Percentiles rank a stretch among this genome's conserved stretches.
phyloP scores from a whole-genome alignment of 2,329 filamentous ascomycete species.

The Orbilia javanica region DNA sequence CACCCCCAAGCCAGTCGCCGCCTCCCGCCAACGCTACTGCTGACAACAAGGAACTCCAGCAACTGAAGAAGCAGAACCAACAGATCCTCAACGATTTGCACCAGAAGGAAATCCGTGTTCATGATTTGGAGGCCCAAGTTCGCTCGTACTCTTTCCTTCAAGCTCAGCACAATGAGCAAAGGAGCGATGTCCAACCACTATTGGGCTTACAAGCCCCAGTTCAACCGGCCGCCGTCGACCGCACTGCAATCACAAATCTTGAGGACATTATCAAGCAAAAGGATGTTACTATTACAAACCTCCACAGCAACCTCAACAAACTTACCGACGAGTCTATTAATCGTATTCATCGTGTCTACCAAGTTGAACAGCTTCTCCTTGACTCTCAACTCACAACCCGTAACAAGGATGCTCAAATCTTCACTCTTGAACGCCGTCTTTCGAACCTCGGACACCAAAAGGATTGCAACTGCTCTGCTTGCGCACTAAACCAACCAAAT shows the following conservation, averaged over 20 bases:
- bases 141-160: conserved; percentile 50
- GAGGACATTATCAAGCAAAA: conserved; percentile 57
- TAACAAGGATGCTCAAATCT: conserved; percentile 54
- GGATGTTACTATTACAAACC: conserved; percentile 48
- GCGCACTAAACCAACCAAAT: not conserved
- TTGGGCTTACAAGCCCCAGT: conserved; percentile 21
- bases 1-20: conserved; percentile 38
- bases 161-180: conserved; percentile 37
- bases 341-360: conserved; percentile 55
- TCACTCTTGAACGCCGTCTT: conserved; percentile 51
- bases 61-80: conserved; percentile 54
- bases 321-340: conserved; percentile 55
- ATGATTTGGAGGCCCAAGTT: conserved; percentile 55
- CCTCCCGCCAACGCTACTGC: conserved; percentile 25
- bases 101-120: conserved; percentile 56
- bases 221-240: conserved; percentile 12
- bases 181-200: conserved; percentile 33
- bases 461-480: conserved; percentile 51
- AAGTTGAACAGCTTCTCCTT: conserved; percentile 55
- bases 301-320: conserved; percentile 55
- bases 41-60: conserved; percentile 44
- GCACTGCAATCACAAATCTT: conserved; percentile 34
- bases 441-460: conserved; percentile 43
- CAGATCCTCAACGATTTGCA: conserved; percentile 48
- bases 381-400: conserved; percentile 49